These are phyloP conservation scores for Suhomyces tanzawaensis DNA, from an alignment of 805 yeast species.

Conservation along the genomic window DNA sequence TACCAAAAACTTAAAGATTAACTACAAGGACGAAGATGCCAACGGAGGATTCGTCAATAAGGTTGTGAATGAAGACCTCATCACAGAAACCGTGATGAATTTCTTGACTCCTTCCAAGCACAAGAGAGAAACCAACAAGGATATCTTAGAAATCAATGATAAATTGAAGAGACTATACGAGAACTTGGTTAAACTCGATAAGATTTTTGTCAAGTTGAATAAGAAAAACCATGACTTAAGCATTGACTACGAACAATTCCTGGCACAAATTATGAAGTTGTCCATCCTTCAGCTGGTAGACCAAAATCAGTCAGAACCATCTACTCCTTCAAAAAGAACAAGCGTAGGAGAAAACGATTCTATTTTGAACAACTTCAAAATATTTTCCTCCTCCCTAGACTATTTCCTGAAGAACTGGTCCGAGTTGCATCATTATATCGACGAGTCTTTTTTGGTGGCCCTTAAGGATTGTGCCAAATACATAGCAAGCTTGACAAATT, in stretches of 20 bases:
- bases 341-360: slow-evolving; percentile 8
- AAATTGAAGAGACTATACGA: slow-evolving; percentile 82
- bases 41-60: slow-evolving; percentile 25
- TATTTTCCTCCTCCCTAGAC: slow-evolving; percentile 38
- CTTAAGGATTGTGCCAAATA: slow-evolving; percentile 85
- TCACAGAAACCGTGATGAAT: slow-evolving; percentile 90
- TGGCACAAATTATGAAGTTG: slow-evolving; percentile 65
- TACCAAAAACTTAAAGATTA: slow-evolving; percentile 51
- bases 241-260: slow-evolving; percentile 69
- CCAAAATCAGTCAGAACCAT: slow-evolving; percentile 15
- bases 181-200: slow-evolving; percentile 74
- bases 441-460: slow-evolving; percentile 77
- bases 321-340: slow-evolving; percentile 3
- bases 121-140: slow-evolving; percentile 74
- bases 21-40: slow-evolving; percentile 16
- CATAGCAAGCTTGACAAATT: slow-evolving; percentile 42
- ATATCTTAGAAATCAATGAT: slow-evolving; percentile 61
- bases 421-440: slow-evolving; percentile 49
- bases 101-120: slow-evolving; percentile 74
- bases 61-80: slow-evolving; percentile 63
- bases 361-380: slow-evolving; percentile 31
- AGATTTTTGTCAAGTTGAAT: slow-evolving; percentile 68
- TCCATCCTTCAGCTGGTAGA: slow-evolving; percentile 51
- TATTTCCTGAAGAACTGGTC: slow-evolving; percentile 41
- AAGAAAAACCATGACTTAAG: slow-evolving; percentile 71